A percentile compares a stretch with the other conserved stretches of the same genome.
Conservation (phyloP, 208 protist species). For the Wallacemonas sp. region DNA sequence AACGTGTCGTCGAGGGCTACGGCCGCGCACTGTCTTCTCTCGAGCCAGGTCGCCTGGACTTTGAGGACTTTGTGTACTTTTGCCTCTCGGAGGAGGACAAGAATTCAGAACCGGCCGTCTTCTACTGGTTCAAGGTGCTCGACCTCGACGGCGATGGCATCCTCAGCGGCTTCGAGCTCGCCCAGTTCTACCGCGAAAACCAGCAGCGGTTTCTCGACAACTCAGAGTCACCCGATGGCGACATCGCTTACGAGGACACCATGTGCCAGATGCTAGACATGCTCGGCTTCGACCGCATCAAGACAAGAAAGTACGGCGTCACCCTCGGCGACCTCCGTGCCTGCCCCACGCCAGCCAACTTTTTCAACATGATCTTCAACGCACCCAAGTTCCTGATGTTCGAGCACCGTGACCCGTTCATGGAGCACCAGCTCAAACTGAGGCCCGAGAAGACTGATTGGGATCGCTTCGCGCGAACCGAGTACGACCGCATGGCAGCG, state of each 20-base stretch:
- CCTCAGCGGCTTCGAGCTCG: constrained; percentile 93
- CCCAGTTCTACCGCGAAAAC: constrained; percentile 93
- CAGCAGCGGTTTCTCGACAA: constrained; percentile 83
- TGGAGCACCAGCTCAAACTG: constrained; percentile 71
- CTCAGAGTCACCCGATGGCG: constrained; percentile 52
- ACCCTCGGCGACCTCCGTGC: constrained; percentile 90
- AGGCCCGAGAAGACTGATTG: constrained; percentile 86
- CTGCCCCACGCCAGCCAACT: constrained; percentile 83
- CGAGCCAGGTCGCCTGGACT: constrained; percentile 73
- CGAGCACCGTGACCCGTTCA: constrained; percentile 92
- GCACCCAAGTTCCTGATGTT: constrained; percentile 94
- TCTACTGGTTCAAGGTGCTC: constrained; percentile 95
- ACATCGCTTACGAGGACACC: constrained; percentile 82
- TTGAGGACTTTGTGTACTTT: constrained; percentile 96
- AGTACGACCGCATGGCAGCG: constrained; percentile 91
- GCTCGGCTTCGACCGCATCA: constrained; percentile 68
- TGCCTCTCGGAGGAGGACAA: constrained; percentile 97
- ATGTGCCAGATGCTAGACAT: constrained; percentile 96
- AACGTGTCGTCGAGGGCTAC: constrained; percentile 77
- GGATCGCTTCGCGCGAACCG: constrained; percentile 92
- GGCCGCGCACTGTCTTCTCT: constrained; percentile 59
- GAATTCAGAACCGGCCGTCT: constrained; percentile 83
- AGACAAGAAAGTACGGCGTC: constrained; percentile 54
- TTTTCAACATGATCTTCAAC: constrained; percentile 97
- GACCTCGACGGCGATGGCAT: constrained; percentile 95